Evolutionary conservation across 2,329 filamentous ascomycete species (phyloP).

Genomic region (Botrytis medusae): DNA sequence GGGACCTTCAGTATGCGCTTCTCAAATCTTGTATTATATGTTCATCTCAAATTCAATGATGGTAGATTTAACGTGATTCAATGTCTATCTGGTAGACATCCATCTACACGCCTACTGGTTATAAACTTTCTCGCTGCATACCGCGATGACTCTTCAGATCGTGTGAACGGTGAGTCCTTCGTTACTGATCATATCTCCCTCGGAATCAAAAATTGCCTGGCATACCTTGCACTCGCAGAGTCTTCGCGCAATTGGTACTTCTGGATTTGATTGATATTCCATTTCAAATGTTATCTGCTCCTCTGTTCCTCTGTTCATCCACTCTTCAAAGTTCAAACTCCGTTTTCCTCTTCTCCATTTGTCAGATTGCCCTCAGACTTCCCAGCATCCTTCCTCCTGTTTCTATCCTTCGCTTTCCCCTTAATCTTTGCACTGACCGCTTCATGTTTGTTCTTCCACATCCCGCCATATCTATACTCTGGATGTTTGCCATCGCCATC

Average conservation of each 20-base stretch:
- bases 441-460: slow-evolving; percentile 31
- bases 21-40: background rate
- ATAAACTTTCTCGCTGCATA: background rate
- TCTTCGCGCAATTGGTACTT: background rate
- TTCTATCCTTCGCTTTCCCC: slow-evolving; percentile 26
- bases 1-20: background rate
- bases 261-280: background rate
- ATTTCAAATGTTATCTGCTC: background rate
- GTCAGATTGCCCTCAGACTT: background rate
- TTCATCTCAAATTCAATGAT: too few relatives aligned
- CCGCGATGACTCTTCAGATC: background rate
- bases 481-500: slow-evolving; percentile 22
- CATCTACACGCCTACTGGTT: background rate
- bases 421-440: slow-evolving; percentile 29
- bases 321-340: background rate
- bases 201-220: too few relatives aligned
- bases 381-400: slow-evolving; percentile 2
- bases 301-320: background rate
- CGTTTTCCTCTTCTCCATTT: background rate
- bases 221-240: background rate
- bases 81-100: background rate
- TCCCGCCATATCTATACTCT: slow-evolving; percentile 27
- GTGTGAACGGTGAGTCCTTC: background rate
- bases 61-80: background rate
- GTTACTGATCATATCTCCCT: background rate